Percentiles rank a stretch among this genome's conserved stretches.
Conservation (phyloP, 352 stramenopile genomes). For the Globisporangium splendens region DNA sequence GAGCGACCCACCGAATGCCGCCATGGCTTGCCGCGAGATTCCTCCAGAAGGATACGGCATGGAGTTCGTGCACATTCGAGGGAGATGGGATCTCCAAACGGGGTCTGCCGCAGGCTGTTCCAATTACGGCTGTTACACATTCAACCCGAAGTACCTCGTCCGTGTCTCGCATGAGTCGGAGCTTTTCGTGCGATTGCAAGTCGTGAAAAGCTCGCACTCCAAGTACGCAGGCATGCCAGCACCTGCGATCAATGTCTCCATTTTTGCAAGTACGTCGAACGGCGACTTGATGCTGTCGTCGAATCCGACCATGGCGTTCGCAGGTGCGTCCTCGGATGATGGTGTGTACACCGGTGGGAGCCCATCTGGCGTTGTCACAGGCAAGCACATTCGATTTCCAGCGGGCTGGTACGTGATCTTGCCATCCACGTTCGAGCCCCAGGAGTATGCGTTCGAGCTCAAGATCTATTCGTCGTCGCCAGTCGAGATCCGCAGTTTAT, state of each 20-base stretch:
- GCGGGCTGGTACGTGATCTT: conserved; percentile 68
- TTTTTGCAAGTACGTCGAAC: conserved; percentile 60
- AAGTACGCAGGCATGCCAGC: background rate
- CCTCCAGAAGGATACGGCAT: conserved; percentile 55
- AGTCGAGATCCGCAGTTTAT: conserved; percentile 36
- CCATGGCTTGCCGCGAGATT: conserved; percentile 30
- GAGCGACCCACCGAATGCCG: conserved; percentile 42
- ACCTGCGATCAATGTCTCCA: conserved; percentile 68
- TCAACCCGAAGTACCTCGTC: conserved; percentile 78
- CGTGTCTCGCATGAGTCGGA: conserved; percentile 45
- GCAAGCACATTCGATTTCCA: conserved; percentile 25
- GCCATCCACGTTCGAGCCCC: conserved; percentile 74
- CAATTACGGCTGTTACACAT: conserved; percentile 80
- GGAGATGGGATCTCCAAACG: conserved; percentile 46
- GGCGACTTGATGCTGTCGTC: conserved; percentile 59
- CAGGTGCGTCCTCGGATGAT: conserved; percentile 42
- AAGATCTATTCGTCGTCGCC: conserved; percentile 44
- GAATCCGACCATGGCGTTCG: conserved; percentile 51
- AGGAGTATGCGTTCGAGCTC: conserved; percentile 53
- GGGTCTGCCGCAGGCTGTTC: conserved; percentile 70
- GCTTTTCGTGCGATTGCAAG: conserved; percentile 52
- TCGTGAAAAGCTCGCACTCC: conserved; percentile 20
- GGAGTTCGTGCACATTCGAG: conserved; percentile 31
- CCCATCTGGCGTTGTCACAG: conserved; percentile 50
- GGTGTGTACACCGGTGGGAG: conserved; percentile 57